Evolutionary conservation across 2,329 filamentous ascomycete species (phyloP).

Genomic region (Aciculosporium take): DNA sequence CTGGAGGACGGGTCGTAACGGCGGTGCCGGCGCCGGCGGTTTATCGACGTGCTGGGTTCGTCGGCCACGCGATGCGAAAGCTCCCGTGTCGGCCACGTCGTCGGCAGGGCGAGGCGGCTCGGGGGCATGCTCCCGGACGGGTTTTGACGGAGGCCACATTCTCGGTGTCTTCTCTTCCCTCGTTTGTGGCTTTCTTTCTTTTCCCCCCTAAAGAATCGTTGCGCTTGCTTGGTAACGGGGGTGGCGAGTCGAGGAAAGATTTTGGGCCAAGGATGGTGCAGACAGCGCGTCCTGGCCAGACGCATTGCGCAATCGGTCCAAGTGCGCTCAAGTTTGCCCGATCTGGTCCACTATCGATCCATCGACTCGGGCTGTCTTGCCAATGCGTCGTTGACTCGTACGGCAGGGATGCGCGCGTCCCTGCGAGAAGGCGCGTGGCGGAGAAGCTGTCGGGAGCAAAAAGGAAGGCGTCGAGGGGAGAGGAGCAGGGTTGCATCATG

Average conservation of each 20-base stretch:
- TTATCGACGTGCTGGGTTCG: constrained; percentile 23
- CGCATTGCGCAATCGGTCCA: constrained; percentile 9
- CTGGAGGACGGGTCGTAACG: constrained; percentile 9
- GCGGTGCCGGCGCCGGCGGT: constrained; percentile 10
- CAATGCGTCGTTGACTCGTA: neutral
- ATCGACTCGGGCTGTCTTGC: neutral
- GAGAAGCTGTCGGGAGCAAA: too few species aligned
- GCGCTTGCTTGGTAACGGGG: neutral
- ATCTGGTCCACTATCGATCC: neutral
- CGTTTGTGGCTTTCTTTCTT: constrained; percentile 10
- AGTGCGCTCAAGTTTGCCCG: neutral
- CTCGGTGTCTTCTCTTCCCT: too few species aligned
- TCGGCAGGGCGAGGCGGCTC: constrained; percentile 12
- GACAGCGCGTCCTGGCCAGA: constrained; percentile 3
- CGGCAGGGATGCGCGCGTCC: neutral
- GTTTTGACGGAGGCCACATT: constrained; percentile 20
- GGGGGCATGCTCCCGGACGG: neutral
- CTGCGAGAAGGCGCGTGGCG: constrained; percentile 1
- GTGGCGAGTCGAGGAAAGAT: neutral
- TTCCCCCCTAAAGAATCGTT: constrained; percentile 9
- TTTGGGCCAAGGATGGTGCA: constrained; percentile 1
- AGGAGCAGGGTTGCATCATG: too few species aligned
- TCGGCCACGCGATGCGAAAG: constrained; percentile 17
- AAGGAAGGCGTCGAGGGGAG: too few species aligned
- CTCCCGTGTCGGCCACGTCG: constrained; percentile 29